Evolutionary conservation across 2,329 filamentous ascomycete species (phyloP), one percentile per base, ranked within the genome.

Genomic region (Nannizziopsis barbatae): DNA sequence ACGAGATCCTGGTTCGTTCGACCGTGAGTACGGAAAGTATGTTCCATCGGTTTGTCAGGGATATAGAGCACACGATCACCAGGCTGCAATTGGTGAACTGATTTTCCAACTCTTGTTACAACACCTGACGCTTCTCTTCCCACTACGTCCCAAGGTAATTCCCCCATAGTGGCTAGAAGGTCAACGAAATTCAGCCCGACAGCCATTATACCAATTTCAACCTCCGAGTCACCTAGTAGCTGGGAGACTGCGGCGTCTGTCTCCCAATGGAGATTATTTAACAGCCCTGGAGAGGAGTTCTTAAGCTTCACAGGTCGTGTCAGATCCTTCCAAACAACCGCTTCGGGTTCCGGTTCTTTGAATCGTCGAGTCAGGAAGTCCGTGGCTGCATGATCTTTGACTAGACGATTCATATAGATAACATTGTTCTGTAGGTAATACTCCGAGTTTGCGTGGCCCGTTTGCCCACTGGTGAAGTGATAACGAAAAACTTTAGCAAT

Each of bases 121-220:
- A 48, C 35, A 8, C 51, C 52, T 15, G 42, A 47, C 15, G 45
- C 49, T 36, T 54, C 54, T 43, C 45, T 36, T 14, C 51, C 50
- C 15, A 52, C 36, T 14, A 46, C 37, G 11, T 40, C 36, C 36
- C 42, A 40, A 1, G 40, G 35, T 22, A 45, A 33, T 27, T 50
- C 49, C 5, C 53, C 51, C 39, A 54, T 49, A n/a, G 47, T 49
- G 45, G 52, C 43, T 20, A 54, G 35, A 37, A 53, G 49, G 50
- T 58, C 57, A 17, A 50, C 52, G 48, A 58, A 60, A 51, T 57
- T 60, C 7, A 59, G 45, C n/a, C 56, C 56, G 10, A 51, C 51
- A 3, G 55, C 56, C 3, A 36, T 42, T 6, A 58, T 47, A 20
- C 61, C 55, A 30, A 61, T 52, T 42, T 61, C 58, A 15, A 62